Evolutionary conservation across 1,139 yeast genomes (phyloP).

Genomic region (Blastobotrys malaysiensis): DNA sequence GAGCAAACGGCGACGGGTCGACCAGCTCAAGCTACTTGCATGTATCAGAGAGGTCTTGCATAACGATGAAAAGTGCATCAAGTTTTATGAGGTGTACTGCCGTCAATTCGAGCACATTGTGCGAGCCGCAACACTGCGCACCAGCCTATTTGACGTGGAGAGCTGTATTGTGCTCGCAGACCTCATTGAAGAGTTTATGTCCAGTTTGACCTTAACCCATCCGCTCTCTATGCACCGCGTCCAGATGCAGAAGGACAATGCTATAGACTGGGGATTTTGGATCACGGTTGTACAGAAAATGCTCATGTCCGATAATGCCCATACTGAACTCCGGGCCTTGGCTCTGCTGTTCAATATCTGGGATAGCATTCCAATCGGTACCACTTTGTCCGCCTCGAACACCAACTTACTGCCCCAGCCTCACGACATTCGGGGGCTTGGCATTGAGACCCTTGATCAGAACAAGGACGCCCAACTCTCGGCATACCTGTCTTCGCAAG

Average conservation of each 20-base stretch:
- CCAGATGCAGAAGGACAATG: constrained; percentile 23
- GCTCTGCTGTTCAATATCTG: constrained; percentile 69
- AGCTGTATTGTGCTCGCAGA: constrained; percentile 47
- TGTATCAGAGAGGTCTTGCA: constrained; percentile 36
- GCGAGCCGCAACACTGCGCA: constrained; percentile 33
- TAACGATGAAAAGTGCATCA: constrained; percentile 29
- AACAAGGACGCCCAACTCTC: constrained; percentile 2
- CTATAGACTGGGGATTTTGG: constrained; percentile 76
- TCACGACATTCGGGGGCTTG: background rate
- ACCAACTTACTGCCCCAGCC: background rate
- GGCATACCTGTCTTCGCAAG: constrained; percentile 2
- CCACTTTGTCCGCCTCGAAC: constrained; percentile 5
- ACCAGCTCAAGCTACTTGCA: constrained; percentile 31
- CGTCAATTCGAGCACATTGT: constrained; percentile 35
- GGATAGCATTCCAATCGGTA: constrained; percentile 55
- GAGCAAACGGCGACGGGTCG: constrained; percentile 28
- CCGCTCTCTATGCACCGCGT: constrained; percentile 25
- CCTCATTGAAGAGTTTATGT: constrained; percentile 38
- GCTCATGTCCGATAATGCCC: constrained; percentile 58
- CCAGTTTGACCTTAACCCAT: constrained; percentile 26
- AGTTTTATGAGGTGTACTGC: constrained; percentile 30
- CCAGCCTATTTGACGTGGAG: constrained; percentile 37
- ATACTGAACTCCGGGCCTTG: constrained; percentile 55
- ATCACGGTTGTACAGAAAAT: constrained; percentile 52
- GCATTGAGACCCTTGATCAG: background rate